A percentile compares a stretch with the other conserved stretches of the same genome.
phyloP scores from a whole-genome alignment of 495 filamentous ascomycete genomes.

The Filosporella fistucella region DNA sequence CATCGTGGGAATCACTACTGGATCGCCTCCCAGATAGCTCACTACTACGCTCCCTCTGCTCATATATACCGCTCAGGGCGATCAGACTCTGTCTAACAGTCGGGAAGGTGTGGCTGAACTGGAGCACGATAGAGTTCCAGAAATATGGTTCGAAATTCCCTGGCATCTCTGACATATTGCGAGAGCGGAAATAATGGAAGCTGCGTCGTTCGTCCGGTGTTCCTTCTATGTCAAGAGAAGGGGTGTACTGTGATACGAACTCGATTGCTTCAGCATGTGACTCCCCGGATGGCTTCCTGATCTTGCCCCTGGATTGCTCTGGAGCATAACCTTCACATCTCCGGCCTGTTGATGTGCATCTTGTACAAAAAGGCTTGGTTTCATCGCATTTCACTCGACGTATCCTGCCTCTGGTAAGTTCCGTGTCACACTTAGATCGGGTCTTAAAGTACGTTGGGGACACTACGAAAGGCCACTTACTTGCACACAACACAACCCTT shows the following conservation, averaged over 20 bases:
- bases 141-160: constrained; percentile 39
- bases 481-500: background rate
- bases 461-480: background rate
- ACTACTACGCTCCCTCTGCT: no score
- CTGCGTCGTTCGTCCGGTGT: constrained; percentile 5
- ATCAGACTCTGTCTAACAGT: constrained; percentile 44
- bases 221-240: background rate
- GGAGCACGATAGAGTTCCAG: constrained; percentile 44
- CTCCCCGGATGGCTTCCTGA: constrained; percentile 19
- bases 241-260: background rate
- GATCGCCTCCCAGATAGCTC: no score
- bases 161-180: constrained; percentile 35
- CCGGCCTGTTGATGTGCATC: constrained; percentile 50
- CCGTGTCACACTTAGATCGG: no score
- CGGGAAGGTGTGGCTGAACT: constrained; percentile 36
- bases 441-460: background rate
- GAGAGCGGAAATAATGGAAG: constrained; percentile 36
- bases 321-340: constrained; percentile 52
- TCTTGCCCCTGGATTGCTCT: constrained; percentile 27
- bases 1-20: background rate
- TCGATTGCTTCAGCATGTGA: background rate
- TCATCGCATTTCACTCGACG: constrained; percentile 58
- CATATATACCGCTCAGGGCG: constrained; percentile 23
- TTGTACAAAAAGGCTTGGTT: constrained; percentile 43
- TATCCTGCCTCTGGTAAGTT: no score